Base-by-base conservation (phyloP, 148 eudicot species). In the Fagopyrum esculentum region DNA sequence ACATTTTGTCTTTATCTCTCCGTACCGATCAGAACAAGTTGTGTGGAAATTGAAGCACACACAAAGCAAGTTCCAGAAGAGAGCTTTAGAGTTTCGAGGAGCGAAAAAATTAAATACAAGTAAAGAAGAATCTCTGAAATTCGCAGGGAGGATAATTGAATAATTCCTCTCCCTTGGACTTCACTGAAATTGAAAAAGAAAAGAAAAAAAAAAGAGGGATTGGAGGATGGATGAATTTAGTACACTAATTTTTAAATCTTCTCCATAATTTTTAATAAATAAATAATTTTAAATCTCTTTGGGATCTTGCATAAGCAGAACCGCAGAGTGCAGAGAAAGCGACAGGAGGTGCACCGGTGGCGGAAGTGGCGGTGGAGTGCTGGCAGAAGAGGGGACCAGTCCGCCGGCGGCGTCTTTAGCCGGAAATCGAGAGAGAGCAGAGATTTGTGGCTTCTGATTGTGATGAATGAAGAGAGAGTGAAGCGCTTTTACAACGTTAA, bases 1-100 rank as follows among this genome's bases (percentile, higher is more conserved):
- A 78, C 97, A 91, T 89, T 77, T 78, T 81, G 52, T 35, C 46
- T 55, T 26, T 17, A 45, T 51, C 35, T 68, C 74, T 48, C 22
- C 35, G 4, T 4, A 63, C 45, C 40, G n/a, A 35, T 35, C 40
- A 57, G 64, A 57, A 17, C 19, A 57, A 57, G 22, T 4, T 6
- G 64, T 57, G 64, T 19, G 16, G 69, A 29, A 63, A 63, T 63
- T 4, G 69, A 44, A 63, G 69, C 69, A 66, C 71, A 43, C 71
- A 66, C 9, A 66, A 6, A 66, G 17, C 46, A 46, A 66, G 43
- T 12, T 35, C 71, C 45, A 66, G 19, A 66, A 35, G 47, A 5
- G 47, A 13, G 45, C 2, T 64, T 43, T 46, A 66, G 71, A 13
- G 46, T 13, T 66, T 66, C 71, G 47, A 66, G 45, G 46, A 66